Conservation (phyloP, 495 filamentous ascomycete genomes). For the Poronia punctata region DNA sequence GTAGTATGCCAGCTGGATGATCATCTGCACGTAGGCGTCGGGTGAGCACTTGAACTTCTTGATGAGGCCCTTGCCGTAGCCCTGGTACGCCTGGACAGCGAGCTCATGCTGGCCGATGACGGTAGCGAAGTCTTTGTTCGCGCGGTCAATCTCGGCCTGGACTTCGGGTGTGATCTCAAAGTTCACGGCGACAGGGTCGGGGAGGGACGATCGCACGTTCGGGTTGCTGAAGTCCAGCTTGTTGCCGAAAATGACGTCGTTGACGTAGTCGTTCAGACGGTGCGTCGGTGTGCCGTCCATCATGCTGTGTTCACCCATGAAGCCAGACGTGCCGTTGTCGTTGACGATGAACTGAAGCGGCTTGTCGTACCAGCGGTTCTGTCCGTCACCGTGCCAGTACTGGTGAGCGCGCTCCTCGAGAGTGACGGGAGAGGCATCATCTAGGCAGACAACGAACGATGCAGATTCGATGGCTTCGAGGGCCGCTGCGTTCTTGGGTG, state of each 20-base stretch:
- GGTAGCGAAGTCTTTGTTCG: constrained; percentile 64
- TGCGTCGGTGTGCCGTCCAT: constrained; percentile 99
- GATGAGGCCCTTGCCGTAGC: constrained; percentile 96
- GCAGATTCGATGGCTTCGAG: constrained; percentile 81
- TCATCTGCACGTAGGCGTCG: constrained; percentile 96
- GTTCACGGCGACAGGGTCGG: constrained; percentile 68
- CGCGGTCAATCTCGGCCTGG: constrained; percentile 66
- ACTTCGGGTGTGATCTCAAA: constrained; percentile 71
- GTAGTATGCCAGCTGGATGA: constrained; percentile 97
- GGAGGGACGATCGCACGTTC: constrained; percentile 69
- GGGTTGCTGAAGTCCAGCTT: constrained; percentile 80
- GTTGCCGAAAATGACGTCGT: constrained; percentile 81
- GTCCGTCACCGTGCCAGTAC: constrained; percentile 97
- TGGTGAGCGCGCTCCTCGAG: constrained; percentile 91
- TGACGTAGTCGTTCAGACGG: constrained; percentile 88
- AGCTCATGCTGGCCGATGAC: constrained; percentile 86
- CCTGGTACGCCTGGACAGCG: constrained; percentile 88
- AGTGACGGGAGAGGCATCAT: constrained; percentile 87
- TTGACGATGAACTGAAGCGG: constrained; percentile 97
- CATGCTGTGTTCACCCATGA: constrained; percentile 99
- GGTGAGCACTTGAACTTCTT: constrained; percentile 99
- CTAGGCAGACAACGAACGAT: constrained; percentile 89
- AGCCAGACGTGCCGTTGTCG: constrained; percentile 95
- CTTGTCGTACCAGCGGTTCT: constrained; percentile 98
- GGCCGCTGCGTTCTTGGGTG: constrained; percentile 65